Evolutionary conservation across 2,329 filamentous ascomycete genomes (phyloP).

Genomic region (Ceratocystis harringtonii): DNA sequence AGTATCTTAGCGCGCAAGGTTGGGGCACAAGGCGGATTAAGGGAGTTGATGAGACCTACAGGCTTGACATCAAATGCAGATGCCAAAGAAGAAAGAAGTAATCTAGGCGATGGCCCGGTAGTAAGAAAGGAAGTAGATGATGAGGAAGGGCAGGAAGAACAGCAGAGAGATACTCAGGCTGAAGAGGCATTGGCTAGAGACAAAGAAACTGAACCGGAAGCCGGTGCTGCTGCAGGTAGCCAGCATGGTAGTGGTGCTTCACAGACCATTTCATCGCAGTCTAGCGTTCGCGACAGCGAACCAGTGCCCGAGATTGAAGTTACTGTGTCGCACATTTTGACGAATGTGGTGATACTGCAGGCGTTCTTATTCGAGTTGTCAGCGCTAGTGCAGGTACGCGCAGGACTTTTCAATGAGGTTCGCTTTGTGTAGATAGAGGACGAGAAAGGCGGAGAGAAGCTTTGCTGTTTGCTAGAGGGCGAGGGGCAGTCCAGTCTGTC

Average conservation of each 20-base stretch:
- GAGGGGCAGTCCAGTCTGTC: too few relatives aligned
- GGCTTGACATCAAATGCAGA: slow-evolving; percentile 19
- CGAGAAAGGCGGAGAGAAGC: background rate
- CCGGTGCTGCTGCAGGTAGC: slow-evolving; percentile 9
- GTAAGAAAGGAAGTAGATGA: background rate
- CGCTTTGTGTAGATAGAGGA: slow-evolving; percentile 32
- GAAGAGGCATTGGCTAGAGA: slow-evolving; percentile 19
- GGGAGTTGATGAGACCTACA: slow-evolving; percentile 19
- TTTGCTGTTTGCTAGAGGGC: background rate
- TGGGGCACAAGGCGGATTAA: slow-evolving; percentile 30
- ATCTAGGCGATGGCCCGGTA: background rate
- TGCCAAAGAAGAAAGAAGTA: slow-evolving; percentile 14
- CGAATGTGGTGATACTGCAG: slow-evolving; percentile 65
- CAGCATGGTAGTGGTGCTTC: slow-evolving; percentile 14
- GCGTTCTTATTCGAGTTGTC: slow-evolving; percentile 67
- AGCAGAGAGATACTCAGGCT: background rate
- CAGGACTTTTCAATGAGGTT: slow-evolving; percentile 62
- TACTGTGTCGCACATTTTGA: slow-evolving; percentile 63
- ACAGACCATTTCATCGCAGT: background rate
- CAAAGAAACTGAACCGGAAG: slow-evolving; percentile 21
- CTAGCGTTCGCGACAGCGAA: background rate
- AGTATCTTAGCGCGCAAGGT: slow-evolving; percentile 43
- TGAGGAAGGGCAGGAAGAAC: slow-evolving; percentile 9
- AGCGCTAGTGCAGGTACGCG: slow-evolving; percentile 58
- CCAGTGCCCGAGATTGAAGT: slow-evolving; percentile 29